Base-by-base conservation (phyloP, 176 grass and related monocot genomes). In the Bolboschoenus planiculmis region DNA sequence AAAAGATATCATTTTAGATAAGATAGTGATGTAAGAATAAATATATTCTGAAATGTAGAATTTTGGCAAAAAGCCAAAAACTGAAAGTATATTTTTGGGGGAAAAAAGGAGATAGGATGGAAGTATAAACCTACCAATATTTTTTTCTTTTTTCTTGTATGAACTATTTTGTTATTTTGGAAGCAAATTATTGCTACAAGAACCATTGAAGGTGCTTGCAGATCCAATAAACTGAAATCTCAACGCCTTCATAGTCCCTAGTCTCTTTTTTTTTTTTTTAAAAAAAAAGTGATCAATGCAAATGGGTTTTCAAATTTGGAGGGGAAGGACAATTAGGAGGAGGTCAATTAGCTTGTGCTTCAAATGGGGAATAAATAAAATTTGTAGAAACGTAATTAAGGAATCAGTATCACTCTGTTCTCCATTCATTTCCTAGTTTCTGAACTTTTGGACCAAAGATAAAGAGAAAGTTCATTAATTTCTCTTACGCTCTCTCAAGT, bases 41-140 rank as follows among this genome's bases (percentile, higher is more conserved):
- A 20, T 81, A 81, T 46, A 63, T 42, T 81, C 60, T 75, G 71
- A 16, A 30, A 75, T 75, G 71, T 50, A 47, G 24, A 75, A 75
- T 18, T 74, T 50, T 81, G 56, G 36, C 40, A 81, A 63, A n/a
- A 29, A 47, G 56, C 21, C 40, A 81, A 63, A n/a, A 29, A 47
- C 56, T 46, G 20, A 63, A 75, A 21, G 36, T 16, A 34, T 56
- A 3, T 43, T 46, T 81, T 46, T 81, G 78, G n/a, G 14, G 4
- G 4, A 31, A 29, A 34, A 68, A 68, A 40, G 34, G 29, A 67
- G 64, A 3, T n/a, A 63, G 34, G 5, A 67, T 35, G 31, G 14
- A 63, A 63, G 9, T 35, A 65, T 65, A 65, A 65, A 66, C 33
- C 18, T 68, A 0, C 1, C n/a, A 1, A 40, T n/a, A 68, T 5